Evolutionary conservation across 305 asterid species (phyloP), one percentile per base, ranked within the genome.

Genomic region (Petunia hybrid): DNA sequence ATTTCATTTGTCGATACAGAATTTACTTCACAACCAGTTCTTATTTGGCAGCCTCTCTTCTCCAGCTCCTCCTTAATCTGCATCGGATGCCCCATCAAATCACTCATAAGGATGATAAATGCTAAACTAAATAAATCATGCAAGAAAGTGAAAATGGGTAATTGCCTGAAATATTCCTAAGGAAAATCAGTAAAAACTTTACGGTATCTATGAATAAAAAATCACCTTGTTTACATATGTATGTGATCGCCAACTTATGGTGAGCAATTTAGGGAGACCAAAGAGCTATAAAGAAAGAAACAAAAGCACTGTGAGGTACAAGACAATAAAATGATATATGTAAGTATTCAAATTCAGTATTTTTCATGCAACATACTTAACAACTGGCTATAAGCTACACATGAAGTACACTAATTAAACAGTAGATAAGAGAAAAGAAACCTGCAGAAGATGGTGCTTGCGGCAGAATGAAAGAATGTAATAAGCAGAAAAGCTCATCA

Each of bases 381-480:
- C 74, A 66, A 14, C 6, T 5, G 31, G 7, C 13, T 66, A 40
- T 67, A 67, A 41, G 7, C 14, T 6, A 41, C 35, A 42, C 55
- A 67, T 6, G 2, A 42, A 68, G 39, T 16, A 16, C 0, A 8
- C 7, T 7, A 3, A 8, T 8, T n/a, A 38, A 42, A 41, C 76
- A 42, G 8, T n/a, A 7, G 55, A 8, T 42, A 4, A n/a, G 39
- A 3, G 56, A 2, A 42, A 39, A 68, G 42, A 56, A 51, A 90
- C 99, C 97, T 91, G 97, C 41, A 94, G 88, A 82, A 92, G 96
- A 85, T 94, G 93, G 81, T 94, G 98, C 84, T 91, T 89, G 13
- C 92, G 90, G 80, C 93, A 95, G 78, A 95, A 92, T 7, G 98
- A 91, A 82, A 95, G 97, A 81, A 89, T 83, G 6, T 95, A 92